Base-by-base conservation (phyloP, 345 rosid genomes). In the Salix exigua region DNA sequence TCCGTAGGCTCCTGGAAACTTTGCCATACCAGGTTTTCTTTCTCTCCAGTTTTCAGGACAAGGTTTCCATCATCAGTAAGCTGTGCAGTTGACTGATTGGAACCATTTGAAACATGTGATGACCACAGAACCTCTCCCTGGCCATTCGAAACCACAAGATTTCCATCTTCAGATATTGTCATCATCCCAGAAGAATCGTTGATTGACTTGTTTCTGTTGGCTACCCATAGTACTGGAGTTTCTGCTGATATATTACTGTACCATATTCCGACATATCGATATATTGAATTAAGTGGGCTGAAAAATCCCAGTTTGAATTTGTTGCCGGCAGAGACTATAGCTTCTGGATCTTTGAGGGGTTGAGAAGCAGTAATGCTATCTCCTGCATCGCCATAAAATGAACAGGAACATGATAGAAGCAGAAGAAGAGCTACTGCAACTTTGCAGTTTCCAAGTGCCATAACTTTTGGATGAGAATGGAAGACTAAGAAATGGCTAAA, bases 91-190 rank as follows among this genome's bases (percentile, higher is more conserved):
- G 44, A 9, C 1, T 40, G 44, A 40, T 40, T 40, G 12, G 0
- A 40, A 2, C 12, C 44, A 40, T 9, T 0, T 0, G 44, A 9
- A 40, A 40, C 44, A 40, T 40, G 9, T 40, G 44, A 40, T 40
- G 44, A 40, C 12, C 44, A 40, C 44, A 40, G 44, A 40, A 40
- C 44, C 12, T 40, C 44, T 40, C 44, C 71, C 55, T 76, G 48
- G 23, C 87, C 84, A 70, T 85, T 82, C 38, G 55, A 74, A 53
- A 88, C 78, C 26, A 83, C 87, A 9, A 77, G 79, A 42, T 88
- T 86, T 3, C 97, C 91, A 14, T 89, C 79, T 0, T 73, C 58
- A 0, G 48, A 38, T 14, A 67, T 35, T 19, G 63, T 82, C 25
- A 89, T 2, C 10, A 75, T 31, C 55, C 89, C 89, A 0, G 90